Base-by-base conservation (phyloP, 1,139 yeast genomes). In the Zhuliangozyma parablackwelliae region DNA sequence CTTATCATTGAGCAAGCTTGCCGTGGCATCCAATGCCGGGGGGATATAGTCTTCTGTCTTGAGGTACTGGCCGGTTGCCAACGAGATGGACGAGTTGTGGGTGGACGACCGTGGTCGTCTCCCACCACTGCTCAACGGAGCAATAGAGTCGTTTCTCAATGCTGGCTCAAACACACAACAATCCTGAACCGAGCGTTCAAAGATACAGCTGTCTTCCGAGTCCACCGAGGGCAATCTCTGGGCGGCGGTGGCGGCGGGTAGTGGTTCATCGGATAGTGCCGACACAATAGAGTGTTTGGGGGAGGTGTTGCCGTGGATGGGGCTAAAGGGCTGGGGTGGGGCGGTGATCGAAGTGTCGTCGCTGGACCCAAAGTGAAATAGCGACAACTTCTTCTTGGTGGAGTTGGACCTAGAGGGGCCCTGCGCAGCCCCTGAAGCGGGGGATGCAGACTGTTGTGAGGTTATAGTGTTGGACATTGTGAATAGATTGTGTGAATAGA, bases 11-110 rank as follows among this genome's bases (percentile, higher is more conserved):
- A 85, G 68, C 28, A 82, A 71, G 33, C 78, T 71, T 3, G 92
- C 77, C 21, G 90, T 75, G 8, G 90, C 90, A 52, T 86, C 95
- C 52, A 88, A 67, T 8, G 89, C 89, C 2, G 96, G 89, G 1
- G 95, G 89, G 35, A 86, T 84, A 48, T 68, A 78, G 57, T 86
- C 88, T 54, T 86, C 75, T 30, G 57, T 61, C 40, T 63, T 62
- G 40, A 65, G 56, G 30, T 61, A 61, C 26, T 34, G 33, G 21
- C 36, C 34, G 23, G 39, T 41, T n/a, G 55, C 48, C 37, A 59
- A 47, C 20, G 64, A 54, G 31, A 61, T 44, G 23, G 59, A 49
- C 20, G 65, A 56, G 38, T 57, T 57, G 40, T 56, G 63, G 10
- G 65, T 51, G 34, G 57, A 53, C 21, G 58, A 53, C 33, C 57